A percentile compares a stretch with the other conserved stretches of the same genome.
These are phyloP conservation scores for Nakaseomyces delphensis DNA, from an alignment of 1,139 yeast genomes.

Conservation along the genomic window DNA sequence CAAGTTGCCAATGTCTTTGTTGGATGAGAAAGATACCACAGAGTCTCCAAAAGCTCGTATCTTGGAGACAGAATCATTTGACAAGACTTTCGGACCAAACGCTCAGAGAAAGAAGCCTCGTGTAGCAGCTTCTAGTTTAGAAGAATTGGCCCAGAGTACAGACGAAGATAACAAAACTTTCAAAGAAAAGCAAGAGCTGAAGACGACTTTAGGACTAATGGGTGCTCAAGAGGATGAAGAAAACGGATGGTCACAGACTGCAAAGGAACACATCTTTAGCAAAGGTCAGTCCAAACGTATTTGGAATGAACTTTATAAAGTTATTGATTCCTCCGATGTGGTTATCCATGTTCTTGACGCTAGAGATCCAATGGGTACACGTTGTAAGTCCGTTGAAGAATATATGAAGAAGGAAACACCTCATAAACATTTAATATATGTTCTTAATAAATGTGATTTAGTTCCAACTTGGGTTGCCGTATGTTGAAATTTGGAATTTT, in stretches of 20 bases:
- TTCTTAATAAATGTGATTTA: constrained; percentile 92
- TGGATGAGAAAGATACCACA: constrained; percentile 71
- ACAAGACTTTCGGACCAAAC: constrained; percentile 85
- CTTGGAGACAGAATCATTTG: constrained; percentile 79
- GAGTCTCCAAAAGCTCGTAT: constrained; percentile 73
- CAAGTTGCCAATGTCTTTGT: constrained; percentile 88
- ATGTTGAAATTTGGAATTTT: constrained; percentile 42
- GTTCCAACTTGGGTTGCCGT: constrained; percentile 99
- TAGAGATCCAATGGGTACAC: constrained; percentile 92
- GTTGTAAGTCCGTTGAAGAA: constrained; percentile 89
- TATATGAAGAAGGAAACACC: constrained; percentile 91
- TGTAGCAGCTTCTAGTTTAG: constrained; percentile 65
- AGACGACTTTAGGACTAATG: constrained; percentile 72
- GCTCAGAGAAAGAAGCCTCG: constrained; percentile 90
- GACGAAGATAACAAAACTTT: constrained; percentile 50
- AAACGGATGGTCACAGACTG: constrained; percentile 80
- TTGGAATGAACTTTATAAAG: constrained; percentile 96
- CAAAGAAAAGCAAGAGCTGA: constrained; percentile 66
- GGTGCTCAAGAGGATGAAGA: constrained; percentile 56
- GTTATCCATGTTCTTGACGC: constrained; percentile 95
- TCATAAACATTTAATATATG: constrained; percentile 91
- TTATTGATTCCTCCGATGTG: constrained; percentile 94
- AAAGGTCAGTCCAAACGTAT: constrained; percentile 98
- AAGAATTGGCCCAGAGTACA: constrained; percentile 64
- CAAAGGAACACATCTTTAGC: constrained; percentile 89